These are phyloP conservation scores for Cinchona pubescens DNA, from an alignment of 257 asterid species.

Conservation along the genomic window DNA sequence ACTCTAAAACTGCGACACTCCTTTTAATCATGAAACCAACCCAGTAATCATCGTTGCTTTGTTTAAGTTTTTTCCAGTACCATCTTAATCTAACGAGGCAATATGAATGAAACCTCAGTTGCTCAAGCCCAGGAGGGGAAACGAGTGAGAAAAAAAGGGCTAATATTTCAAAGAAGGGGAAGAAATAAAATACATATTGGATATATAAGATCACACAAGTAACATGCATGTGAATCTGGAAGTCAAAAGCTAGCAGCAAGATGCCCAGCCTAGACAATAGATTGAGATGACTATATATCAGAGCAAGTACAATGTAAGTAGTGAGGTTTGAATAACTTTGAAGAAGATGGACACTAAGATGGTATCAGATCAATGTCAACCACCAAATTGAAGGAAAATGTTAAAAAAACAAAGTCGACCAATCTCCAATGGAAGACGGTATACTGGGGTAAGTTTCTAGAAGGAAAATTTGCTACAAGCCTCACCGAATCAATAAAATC, in stretches of 20 bases:
- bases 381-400: background rate
- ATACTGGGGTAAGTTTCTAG: conserved; percentile 6
- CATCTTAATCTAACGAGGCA: background rate
- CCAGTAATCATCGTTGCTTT: background rate
- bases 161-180: background rate
- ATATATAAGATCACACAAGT: background rate
- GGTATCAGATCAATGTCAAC: background rate
- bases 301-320: background rate
- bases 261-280: background rate
- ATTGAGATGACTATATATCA: background rate
- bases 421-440: conserved; percentile 1
- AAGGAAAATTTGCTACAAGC: conserved; percentile 18
- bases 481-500: conserved; percentile 82
- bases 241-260: background rate
- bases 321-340: background rate
- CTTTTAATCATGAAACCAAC: background rate
- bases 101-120: background rate
- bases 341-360: background rate
- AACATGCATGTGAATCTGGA: background rate
- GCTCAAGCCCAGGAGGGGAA: background rate
- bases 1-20: background rate
- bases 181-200: background rate
- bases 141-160: background rate
- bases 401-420: background rate
- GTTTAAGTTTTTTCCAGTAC: background rate